phyloP scores from a whole-genome alignment of 2,329 filamentous ascomycete genomes.

The Decorospora gaudefroyi region DNA sequence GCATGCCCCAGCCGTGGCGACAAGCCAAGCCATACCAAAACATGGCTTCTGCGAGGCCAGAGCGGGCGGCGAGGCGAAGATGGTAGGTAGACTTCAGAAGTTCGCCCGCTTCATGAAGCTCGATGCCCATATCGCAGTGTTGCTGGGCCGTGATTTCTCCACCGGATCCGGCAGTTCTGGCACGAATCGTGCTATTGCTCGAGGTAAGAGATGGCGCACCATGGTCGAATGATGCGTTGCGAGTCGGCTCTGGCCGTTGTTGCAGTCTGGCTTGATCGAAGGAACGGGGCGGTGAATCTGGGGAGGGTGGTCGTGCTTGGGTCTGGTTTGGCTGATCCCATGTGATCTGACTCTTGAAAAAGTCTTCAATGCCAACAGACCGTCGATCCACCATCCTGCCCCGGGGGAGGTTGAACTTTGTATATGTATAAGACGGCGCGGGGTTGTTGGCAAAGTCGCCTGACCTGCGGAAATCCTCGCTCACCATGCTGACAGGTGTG shows the following conservation, averaged over 20 bases:
- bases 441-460: constrained; percentile 56
- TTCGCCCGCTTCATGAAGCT: constrained; percentile 83
- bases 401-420: constrained; percentile 80
- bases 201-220: constrained; percentile 46
- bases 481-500: constrained; percentile 73
- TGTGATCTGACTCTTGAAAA: constrained; percentile 57
- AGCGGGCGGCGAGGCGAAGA: constrained; percentile 82
- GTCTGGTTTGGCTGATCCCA: constrained; percentile 60
- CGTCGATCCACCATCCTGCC: constrained; percentile 75
- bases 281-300: constrained; percentile 48
- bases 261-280: constrained; percentile 36
- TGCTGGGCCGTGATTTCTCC: constrained; percentile 81
- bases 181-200: constrained; percentile 53
- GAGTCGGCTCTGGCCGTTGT: constrained; percentile 18
- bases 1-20: constrained; percentile 97
- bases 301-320: constrained; percentile 43
- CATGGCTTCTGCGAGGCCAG: constrained; percentile 91
- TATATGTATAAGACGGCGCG: constrained; percentile 80
- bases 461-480: constrained; percentile 67
- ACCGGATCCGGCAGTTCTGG: constrained; percentile 47
- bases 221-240: constrained; percentile 27
- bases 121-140: constrained; percentile 86
- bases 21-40: constrained; percentile 93
- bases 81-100: constrained; percentile 96
- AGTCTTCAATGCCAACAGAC: constrained; percentile 46